Evolutionary conservation across 2,329 filamentous ascomycete species (phyloP).

Genomic region (Didymosphaeria variabile): DNA sequence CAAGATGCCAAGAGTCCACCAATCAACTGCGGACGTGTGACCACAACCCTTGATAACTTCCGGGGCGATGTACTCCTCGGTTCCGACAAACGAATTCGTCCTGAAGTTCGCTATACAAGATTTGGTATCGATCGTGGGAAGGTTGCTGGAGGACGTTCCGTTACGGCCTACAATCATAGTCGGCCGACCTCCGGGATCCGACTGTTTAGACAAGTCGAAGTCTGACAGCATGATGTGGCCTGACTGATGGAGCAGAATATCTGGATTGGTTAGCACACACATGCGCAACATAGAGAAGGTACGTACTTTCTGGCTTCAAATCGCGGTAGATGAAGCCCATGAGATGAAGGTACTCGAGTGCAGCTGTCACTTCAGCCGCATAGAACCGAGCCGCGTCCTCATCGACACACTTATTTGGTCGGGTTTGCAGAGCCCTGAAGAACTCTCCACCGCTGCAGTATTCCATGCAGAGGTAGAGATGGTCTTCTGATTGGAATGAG

Average conservation of each 20-base stretch:
- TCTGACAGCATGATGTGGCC: conserved; percentile 99
- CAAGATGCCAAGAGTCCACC: conserved; percentile 97
- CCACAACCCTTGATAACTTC: conserved; percentile 99
- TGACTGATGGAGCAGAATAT: conserved; percentile 98
- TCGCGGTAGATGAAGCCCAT: conserved; percentile 99
- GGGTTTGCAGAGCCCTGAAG: conserved; percentile 94
- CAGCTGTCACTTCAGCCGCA: conserved; percentile 95
- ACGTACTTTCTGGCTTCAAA: conserved; percentile 92
- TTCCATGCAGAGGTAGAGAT: conserved; percentile 99
- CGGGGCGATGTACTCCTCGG: conserved; percentile 97
- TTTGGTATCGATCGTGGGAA: conserved; percentile 98
- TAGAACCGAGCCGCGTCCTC: conserved; percentile 98
- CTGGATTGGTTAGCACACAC: conserved; percentile 62
- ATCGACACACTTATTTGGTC: conserved; percentile 95
- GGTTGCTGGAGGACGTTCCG: conserved; percentile 82
- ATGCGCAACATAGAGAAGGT: conserved; percentile 7
- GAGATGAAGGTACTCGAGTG: conserved; percentile 93
- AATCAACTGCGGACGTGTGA: conserved; percentile 97
- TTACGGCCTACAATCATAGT: conserved; percentile 94
- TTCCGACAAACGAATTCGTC: conserved; percentile 98
- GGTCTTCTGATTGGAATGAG: conserved; percentile 98
- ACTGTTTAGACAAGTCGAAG: conserved; percentile 98
- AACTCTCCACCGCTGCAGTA: conserved; percentile 99
- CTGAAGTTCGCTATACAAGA: conserved; percentile 98
- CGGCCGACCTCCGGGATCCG: conserved; percentile 91